Conservation (phyloP, 441 rosid species). For the Hypseocharis bilobata region DNA sequence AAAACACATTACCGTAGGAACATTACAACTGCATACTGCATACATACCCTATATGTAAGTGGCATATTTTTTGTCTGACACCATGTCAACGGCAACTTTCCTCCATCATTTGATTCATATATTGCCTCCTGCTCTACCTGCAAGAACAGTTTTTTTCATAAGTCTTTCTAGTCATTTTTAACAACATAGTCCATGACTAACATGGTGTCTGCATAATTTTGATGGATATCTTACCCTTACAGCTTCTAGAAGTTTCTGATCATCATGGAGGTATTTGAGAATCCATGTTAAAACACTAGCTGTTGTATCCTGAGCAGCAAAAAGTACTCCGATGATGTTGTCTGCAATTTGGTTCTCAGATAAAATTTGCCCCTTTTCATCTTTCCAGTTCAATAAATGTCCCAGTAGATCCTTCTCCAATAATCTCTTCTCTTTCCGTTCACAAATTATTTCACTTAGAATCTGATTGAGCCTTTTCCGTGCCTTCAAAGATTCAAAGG, state of each 20-base stretch:
- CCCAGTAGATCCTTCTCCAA: conserved; percentile 48
- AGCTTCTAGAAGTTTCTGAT: conserved; percentile 53
- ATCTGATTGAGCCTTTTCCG: conserved; percentile 50
- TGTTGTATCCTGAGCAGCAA: conserved; percentile 94
- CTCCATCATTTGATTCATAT: conserved; percentile 37
- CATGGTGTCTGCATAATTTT: background rate
- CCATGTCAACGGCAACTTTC: conserved; percentile 56
- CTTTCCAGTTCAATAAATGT: conserved; percentile 42
- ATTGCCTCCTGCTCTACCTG: conserved; percentile 71
- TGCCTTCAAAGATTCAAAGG: conserved; percentile 66
- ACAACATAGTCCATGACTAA: background rate
- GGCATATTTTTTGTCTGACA: conserved; percentile 75
- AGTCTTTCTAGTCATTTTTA: background rate
- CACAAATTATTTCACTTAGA: conserved; percentile 50
- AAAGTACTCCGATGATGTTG: conserved; percentile 87
- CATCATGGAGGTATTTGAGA: conserved; percentile 64
- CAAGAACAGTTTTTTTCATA: background rate
- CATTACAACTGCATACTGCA: too few relatives aligned
- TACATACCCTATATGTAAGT: conserved; percentile 51
- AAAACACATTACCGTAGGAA: background rate
- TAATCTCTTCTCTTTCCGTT: conserved; percentile 52
- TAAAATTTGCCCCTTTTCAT: conserved; percentile 34
- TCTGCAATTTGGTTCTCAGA: conserved; percentile 56
- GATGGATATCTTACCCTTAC: conserved; percentile 45
- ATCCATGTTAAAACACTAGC: conserved; percentile 84